A percentile compares a stretch with the other conserved stretches of the same genome.
Evolutionary conservation across 164 flowering plant species (phyloP).

Genomic region (Umbellularia californica): DNA sequence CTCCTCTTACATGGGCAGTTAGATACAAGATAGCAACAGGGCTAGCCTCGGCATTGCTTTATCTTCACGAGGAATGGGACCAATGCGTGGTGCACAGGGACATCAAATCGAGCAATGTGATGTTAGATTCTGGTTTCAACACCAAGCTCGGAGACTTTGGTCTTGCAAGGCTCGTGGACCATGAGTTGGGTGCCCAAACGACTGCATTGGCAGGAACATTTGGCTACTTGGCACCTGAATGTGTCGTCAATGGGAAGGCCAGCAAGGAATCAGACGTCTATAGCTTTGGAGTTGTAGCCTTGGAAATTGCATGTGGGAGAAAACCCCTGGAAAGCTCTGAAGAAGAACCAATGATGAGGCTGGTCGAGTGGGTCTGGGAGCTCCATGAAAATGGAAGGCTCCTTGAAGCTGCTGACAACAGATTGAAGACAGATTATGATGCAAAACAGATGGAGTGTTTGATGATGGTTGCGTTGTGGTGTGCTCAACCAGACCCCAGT

Average conservation of each 20-base stretch:
- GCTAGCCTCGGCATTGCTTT: slow-evolving; percentile 12
- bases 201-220: slow-evolving; percentile 37
- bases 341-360: not conserved
- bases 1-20: slow-evolving; percentile 12
- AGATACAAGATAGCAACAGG: slow-evolving; percentile 2
- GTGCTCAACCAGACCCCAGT: slow-evolving; percentile 31
- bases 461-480: slow-evolving; percentile 16
- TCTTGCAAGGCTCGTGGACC: not conserved
- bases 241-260: slow-evolving; percentile 28
- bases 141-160: slow-evolving; percentile 8
- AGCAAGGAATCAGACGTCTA: slow-evolving; percentile 38
- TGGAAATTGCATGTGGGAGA: too few species aligned
- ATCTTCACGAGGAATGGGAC: too few species aligned
- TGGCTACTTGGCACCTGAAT: slow-evolving; percentile 54
- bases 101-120: slow-evolving; percentile 50
- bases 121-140: slow-evolving; percentile 27
- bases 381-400: slow-evolving; percentile 28
- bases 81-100: slow-evolving; percentile 20
- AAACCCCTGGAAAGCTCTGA: not conserved
- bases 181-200: slow-evolving; percentile 1
- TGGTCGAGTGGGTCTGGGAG: slow-evolving; percentile 43
- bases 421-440: too few species aligned
- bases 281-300: too few species aligned
- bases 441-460: too few species aligned
- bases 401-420: slow-evolving; percentile 17